Evolutionary conservation across 139 green algal species (phyloP).

Genomic region (Gonium pectorale): DNA sequence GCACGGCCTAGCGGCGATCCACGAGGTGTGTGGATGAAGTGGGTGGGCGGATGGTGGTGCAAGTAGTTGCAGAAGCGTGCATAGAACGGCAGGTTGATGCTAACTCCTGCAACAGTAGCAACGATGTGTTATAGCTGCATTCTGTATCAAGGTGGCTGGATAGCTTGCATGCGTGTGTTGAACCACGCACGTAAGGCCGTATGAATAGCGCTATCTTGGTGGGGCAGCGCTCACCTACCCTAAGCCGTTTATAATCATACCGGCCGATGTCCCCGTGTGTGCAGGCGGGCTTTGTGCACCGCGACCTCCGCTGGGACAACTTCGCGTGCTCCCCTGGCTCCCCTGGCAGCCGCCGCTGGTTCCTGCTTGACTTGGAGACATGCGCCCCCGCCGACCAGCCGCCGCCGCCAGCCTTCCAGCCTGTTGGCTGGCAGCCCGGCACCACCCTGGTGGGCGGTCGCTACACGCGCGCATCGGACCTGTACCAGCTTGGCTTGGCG

Average conservation of each 20-base stretch:
- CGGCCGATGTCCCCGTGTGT: not conserved
- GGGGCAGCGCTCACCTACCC: not conserved
- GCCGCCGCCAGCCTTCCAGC: not conserved
- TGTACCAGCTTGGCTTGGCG: slow-evolving; percentile 16
- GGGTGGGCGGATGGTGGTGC: not conserved
- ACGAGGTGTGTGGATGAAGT: not conserved
- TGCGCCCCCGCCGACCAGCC: slow-evolving; percentile 23
- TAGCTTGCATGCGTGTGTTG: not conserved
- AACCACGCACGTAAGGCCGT: not conserved
- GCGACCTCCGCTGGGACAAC: slow-evolving; percentile 38
- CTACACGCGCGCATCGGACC: slow-evolving; percentile 25
- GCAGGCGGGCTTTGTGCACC: slow-evolving; percentile 32
- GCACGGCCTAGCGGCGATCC: slow-evolving; percentile 13
- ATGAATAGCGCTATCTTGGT: not conserved
- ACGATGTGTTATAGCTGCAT: not conserved
- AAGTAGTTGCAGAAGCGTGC: not conserved
- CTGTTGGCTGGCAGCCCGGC: slow-evolving; percentile 16
- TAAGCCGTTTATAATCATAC: too few species aligned
- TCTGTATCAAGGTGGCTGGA: not conserved
- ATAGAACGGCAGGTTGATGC: not conserved
- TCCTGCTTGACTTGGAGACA: slow-evolving; percentile 32
- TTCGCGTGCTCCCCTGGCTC: slow-evolving; percentile 22
- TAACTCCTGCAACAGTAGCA: not conserved
- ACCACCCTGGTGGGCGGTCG: slow-evolving; percentile 20
- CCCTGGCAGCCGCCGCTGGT: slow-evolving; percentile 22